Conservation (phyloP, 495 filamentous ascomycete genomes). For the Talaromyces borbonicus region DNA sequence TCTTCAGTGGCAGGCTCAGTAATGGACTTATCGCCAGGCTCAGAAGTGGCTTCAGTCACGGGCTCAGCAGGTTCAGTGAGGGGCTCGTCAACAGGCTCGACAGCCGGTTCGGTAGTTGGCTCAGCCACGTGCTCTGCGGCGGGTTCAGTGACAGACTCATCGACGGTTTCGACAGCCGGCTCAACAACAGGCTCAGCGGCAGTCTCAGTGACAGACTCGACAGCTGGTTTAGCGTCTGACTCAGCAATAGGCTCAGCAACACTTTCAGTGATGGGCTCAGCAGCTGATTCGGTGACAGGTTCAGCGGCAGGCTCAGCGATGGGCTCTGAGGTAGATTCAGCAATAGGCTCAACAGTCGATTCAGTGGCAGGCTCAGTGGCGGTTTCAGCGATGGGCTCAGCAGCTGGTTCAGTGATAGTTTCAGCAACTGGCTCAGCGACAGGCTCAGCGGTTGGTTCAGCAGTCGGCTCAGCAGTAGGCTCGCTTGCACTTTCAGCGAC, state of each 20-base stretch:
- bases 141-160: not conserved
- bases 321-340: constrained; percentile 5
- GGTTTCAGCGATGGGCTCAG: constrained; percentile 12
- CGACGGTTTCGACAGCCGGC: not conserved
- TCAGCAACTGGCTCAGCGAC: constrained; percentile 4
- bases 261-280: constrained; percentile 8
- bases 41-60: not conserved
- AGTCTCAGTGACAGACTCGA: not conserved
- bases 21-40: not conserved
- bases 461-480: constrained; percentile 4
- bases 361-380: constrained; percentile 5
- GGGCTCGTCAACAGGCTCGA: not conserved
- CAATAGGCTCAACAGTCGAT: not conserved
- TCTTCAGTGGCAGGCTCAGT: not conserved
- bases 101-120: not conserved
- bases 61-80: not conserved
- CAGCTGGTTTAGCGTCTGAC: not conserved
- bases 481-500: too few relatives aligned
- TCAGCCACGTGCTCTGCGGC: not conserved
- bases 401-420: constrained; percentile 4
- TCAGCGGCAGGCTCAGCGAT: constrained; percentile 11
- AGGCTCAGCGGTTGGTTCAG: constrained; percentile 4
- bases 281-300: constrained; percentile 9
- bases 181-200: not conserved
- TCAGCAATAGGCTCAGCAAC: not conserved